Evolutionary conservation across 257 asterid genomes (phyloP).

Genomic region (Solanum gandarillasii): DNA sequence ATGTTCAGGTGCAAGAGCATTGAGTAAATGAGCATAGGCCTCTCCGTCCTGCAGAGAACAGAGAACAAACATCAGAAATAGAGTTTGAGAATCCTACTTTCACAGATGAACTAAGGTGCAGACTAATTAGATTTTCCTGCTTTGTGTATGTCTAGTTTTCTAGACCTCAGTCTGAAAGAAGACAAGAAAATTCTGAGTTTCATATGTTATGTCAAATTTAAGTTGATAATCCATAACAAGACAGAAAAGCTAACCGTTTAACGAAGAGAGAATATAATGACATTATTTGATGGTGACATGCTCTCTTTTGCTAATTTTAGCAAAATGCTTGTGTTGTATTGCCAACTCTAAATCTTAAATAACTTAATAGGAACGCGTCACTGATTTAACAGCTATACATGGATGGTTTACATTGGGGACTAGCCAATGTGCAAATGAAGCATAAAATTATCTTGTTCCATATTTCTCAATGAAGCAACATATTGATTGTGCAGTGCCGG

Average conservation of each 20-base stretch:
- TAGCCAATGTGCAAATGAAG: neutral
- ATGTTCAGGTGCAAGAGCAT: conserved; percentile 86
- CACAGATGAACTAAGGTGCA: neutral
- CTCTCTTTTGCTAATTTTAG: neutral
- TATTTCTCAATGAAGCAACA: neutral
- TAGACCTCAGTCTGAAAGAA: too few relatives aligned
- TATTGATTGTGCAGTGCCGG: neutral
- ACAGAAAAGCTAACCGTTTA: neutral
- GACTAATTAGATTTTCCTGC: neutral
- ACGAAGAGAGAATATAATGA: neutral
- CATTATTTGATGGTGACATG: neutral
- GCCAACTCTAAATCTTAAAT: neutral
- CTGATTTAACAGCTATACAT: neutral
- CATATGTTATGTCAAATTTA: neutral
- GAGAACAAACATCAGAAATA: neutral
- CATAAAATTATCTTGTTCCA: neutral
- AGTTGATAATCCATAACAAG: neutral
- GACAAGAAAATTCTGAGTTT: too few relatives aligned
- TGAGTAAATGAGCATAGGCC: conserved; percentile 88
- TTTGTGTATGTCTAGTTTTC: neutral
- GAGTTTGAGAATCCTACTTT: neutral
- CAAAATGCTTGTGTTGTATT: neutral
- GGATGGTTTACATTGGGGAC: neutral
- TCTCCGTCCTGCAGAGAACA: conserved; percentile 64
- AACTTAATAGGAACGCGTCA: neutral